These are phyloP conservation scores for Gossypium sturtianum DNA, from an alignment of 345 rosid genomes.

Conservation along the genomic window DNA sequence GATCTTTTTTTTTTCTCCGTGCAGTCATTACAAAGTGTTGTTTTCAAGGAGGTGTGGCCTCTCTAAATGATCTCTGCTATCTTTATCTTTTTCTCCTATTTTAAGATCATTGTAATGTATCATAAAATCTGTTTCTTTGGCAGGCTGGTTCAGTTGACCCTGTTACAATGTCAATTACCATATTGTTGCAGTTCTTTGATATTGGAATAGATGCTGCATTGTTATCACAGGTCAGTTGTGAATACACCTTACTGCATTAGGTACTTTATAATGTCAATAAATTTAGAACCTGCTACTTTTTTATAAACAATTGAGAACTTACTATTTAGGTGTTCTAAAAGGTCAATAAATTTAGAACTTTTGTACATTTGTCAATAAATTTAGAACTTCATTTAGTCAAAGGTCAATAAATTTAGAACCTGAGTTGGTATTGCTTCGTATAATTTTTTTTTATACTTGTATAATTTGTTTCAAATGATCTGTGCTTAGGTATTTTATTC, in stretches of 20 bases:
- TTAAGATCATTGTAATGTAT: background rate
- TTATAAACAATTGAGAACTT: no score
- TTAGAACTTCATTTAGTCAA: background rate
- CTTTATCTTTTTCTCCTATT: background rate
- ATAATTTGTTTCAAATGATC: background rate
- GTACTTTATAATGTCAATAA: background rate
- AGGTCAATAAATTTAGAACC: background rate
- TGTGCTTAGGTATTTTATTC: background rate
- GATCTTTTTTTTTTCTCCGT: conserved; percentile 16
- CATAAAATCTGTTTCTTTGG: conserved; percentile 23
- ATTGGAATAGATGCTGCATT: conserved; percentile 85
- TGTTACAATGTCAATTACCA: conserved; percentile 82
- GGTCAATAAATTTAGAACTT: no score
- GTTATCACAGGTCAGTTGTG: conserved; percentile 72
- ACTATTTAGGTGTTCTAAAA: no score
- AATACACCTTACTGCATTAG: background rate
- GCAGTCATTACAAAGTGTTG: conserved; percentile 97
- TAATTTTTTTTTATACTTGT: background rate
- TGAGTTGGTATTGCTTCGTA: background rate
- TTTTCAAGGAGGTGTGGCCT: conserved; percentile 80
- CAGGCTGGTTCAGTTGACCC: conserved; percentile 98
- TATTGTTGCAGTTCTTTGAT: conserved; percentile 85
- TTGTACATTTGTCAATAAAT: no score
- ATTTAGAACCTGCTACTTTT: background rate
- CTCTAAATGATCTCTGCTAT: conserved; percentile 4